Base-by-base conservation (phyloP, 352 stramenopile genomes). In the Phytopythium mirpurense region DNA sequence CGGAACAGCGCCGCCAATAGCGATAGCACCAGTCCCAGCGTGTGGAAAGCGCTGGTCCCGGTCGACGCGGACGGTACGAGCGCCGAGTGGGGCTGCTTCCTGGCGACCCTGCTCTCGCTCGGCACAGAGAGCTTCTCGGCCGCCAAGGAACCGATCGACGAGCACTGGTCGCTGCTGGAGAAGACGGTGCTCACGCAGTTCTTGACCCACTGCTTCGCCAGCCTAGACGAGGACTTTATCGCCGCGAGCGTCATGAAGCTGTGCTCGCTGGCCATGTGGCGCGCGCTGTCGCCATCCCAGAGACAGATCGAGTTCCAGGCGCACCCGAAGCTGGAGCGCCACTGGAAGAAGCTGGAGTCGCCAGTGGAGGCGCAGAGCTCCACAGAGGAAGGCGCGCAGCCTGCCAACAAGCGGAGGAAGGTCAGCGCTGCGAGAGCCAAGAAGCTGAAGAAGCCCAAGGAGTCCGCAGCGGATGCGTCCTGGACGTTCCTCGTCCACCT, bases 261-360 rank as follows among this genome's bases (percentile, higher is more conserved):
- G 29, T 71, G 68, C 43, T 90, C 83, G n/a, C 58, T 93, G 10
- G 59, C 70, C 1, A 66, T 79, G 24, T 93, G 83, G 83, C 71
- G 46, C 5, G 63, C 73, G 32, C 62, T 93, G 11, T 88, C 79
- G 9, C 23, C 71, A 5, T 72, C 58, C 11, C 83, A 93, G 61
- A 67, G 79, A 10, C 56, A 66, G 26, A 41, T 93, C 10, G 83
- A 87, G 55, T 90, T 90, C 48, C 54, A 79, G 24, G 44, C 65
- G 31, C 71, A 83, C 44, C 79, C 78, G 10, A 88, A 88, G 54
- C 69, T 93, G 19, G 67, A 77, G 54, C 67, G 72, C 23, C 83
- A 85, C 57, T 93, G 76, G 74, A 61, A 76, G 35, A 85, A 76
- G 46, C 51, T 74, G 2, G 63, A 60, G 49, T 36, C 53, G 9